These are phyloP conservation scores for Raddia distichophylla DNA, from an alignment of 176 grass and related monocot species.

Conservation along the genomic window DNA sequence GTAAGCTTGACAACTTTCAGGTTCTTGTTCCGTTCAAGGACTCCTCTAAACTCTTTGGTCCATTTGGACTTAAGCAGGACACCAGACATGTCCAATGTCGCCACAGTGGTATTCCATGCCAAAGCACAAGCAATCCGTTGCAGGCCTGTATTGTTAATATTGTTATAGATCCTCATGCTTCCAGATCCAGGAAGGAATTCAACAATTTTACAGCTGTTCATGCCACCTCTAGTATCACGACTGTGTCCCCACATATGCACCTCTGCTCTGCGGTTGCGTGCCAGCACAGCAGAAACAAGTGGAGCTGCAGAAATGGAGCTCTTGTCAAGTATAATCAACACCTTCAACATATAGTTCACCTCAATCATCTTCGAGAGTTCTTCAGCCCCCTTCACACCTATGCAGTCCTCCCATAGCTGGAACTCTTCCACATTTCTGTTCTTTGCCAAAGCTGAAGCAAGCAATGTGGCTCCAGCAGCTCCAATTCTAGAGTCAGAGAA, in stretches of 20 bases:
- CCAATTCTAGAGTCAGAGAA: conserved; percentile 75
- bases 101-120: conserved; percentile 80
- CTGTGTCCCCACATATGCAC: conserved; percentile 80
- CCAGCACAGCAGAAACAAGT: conserved; percentile 75
- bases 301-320: conserved; percentile 67
- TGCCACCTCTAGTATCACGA: conserved; percentile 29
- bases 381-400: conserved; percentile 78
- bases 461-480: conserved; percentile 54
- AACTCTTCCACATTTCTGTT: conserved; percentile 80
- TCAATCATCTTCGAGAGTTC: conserved; percentile 92
- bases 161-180: conserved; percentile 69
- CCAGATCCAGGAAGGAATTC: conserved; percentile 74
- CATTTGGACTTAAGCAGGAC: conserved; percentile 69
- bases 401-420: conserved; percentile 86
- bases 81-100: conserved; percentile 73
- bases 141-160: conserved; percentile 52
- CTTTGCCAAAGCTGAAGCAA: conserved; percentile 74
- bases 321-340: conserved; percentile 76
- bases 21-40: conserved; percentile 67
- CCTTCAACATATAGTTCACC: conserved; percentile 70
- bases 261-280: conserved; percentile 72
- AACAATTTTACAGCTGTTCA: conserved; percentile 55
- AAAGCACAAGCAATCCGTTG: conserved; percentile 68
- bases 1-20: conserved; percentile 71
- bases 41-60: conserved; percentile 82